Base-by-base conservation (phyloP, 176 grass and related monocot genomes). In the Juncus inflexus region DNA sequence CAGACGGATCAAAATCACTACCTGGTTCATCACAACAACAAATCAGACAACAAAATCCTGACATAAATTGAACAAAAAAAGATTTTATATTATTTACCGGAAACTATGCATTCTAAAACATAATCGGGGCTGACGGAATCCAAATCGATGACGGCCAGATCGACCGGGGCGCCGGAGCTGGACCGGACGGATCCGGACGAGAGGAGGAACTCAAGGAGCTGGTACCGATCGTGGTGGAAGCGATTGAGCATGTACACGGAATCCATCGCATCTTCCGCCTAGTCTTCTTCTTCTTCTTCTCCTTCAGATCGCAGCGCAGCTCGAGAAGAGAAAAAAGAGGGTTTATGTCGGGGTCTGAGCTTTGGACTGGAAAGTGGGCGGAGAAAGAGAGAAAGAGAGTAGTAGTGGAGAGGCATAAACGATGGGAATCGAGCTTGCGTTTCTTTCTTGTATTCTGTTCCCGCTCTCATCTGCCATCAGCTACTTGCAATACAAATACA, bases 221-320 rank as follows among this genome's bases (percentile, higher is more conserved):
- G 76, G 79, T 83, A 87, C 65, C 91, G 87, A 73, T 91, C 84
- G 59, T 77, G 84, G 58, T 80, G 91, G 66, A 81, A 91, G 58
- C 72, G 61, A 42, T 91, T 83, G 6, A 89, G 77, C 62, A 91
- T 69, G n/a, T 71, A 50, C 9, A 76, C 62, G 14, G 78, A 54
- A 28, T 84, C 87, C 91, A 96, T 96, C 15, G 15, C 55, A 9
- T 41, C 42, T 40, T 64, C n/a, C 6, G 40, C 9, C 40, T 15
- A 15, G 9, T 65, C 62, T 64, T 64, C 40, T 9, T 7, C 43
- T 45, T 45, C 42, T 45, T 16, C 19, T 28, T 1, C 19, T 28
- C 19, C 19, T 28, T 28, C 19, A 28, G 19, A 28, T 28, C 19
- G 19, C 19, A 28, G 40, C 4, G 40, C 4, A 9, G n/a, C 10